Percentiles rank a stretch among this genome's conserved stretches.
These are phyloP conservation scores for Microstegium vimineum DNA, from an alignment of 176 grass and related monocot species.

Conservation along the genomic window DNA sequence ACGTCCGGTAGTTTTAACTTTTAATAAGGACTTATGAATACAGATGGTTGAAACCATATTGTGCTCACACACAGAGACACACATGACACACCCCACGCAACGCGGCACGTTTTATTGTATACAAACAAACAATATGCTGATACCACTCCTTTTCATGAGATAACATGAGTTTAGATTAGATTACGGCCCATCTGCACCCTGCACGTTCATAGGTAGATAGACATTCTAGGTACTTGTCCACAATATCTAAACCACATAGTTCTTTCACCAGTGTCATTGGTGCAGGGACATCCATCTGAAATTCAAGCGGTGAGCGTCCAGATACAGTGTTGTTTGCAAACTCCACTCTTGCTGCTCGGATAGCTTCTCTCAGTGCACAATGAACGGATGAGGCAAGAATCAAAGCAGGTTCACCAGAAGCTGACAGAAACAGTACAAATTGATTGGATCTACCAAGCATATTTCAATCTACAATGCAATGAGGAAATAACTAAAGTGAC, in stretches of 20 bases:
- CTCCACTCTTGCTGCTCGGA: constrained; percentile 46
- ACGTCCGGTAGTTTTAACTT: background rate
- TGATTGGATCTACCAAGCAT: background rate
- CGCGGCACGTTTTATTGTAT: background rate
- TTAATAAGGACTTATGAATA: background rate
- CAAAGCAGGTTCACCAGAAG: constrained; percentile 67
- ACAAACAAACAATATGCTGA: background rate
- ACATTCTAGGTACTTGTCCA: constrained; percentile 55
- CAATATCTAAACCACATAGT: constrained; percentile 61
- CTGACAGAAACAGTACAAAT: constrained; percentile 21
- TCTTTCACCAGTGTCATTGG: constrained; percentile 74
- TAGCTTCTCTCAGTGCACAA: constrained; percentile 60
- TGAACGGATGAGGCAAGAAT: constrained; percentile 62
- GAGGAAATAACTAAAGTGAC: background rate
- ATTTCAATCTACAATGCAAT: background rate
- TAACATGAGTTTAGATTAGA: background rate
- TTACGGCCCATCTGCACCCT: background rate
- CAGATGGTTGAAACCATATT: background rate
- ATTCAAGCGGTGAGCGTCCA: constrained; percentile 6
- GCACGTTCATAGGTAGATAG: background rate
- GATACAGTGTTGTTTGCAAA: background rate
- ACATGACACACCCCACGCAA: background rate
- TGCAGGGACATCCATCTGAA: constrained; percentile 59
- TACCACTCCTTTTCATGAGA: background rate
- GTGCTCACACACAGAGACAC: background rate